A percentile compares a stretch with the other conserved stretches of the same genome.
Evolutionary conservation across 176 grass and related monocot species (phyloP).

Genomic region (Aegilops umbellulata): DNA sequence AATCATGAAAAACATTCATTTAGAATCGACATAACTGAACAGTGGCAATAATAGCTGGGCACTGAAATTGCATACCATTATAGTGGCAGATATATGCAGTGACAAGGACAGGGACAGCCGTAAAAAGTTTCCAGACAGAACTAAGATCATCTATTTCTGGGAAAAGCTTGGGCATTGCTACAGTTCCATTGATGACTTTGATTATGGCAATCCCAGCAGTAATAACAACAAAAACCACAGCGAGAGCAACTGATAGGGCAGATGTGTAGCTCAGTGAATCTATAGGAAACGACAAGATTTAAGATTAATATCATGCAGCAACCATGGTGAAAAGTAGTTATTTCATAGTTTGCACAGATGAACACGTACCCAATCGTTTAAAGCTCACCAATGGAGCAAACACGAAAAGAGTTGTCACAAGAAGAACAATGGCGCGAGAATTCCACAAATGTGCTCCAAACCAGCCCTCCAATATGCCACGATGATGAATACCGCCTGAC

Average conservation of each 20-base stretch:
- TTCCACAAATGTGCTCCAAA: conserved; percentile 87
- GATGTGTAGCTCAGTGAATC: conserved; percentile 92
- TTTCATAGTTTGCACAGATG: conserved; percentile 1
- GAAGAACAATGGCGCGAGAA: conserved; percentile 71
- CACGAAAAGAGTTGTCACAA: conserved; percentile 67
- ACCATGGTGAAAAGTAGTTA: conserved; percentile 10
- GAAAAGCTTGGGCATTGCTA: conserved; percentile 69
- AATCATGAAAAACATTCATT: conserved; percentile 32
- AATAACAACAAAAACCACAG: conserved; percentile 78
- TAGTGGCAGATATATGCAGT: conserved; percentile 94
- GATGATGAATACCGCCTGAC: conserved; percentile 62
- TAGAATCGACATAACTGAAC: conserved; percentile 26
- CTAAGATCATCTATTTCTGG: conserved; percentile 51
- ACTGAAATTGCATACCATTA: conserved; percentile 45
- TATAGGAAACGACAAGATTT: conserved; percentile 39
- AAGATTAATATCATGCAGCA: neutral
- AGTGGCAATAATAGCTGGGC: neutral
- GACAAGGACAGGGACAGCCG: conserved; percentile 77
- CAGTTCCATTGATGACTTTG: conserved; percentile 61
- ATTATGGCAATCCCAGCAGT: conserved; percentile 73
- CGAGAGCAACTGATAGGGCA: conserved; percentile 77
- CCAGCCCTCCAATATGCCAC: conserved; percentile 91
- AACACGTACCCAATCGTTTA: conserved; percentile 73
- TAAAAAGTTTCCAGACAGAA: conserved; percentile 87
- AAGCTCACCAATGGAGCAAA: conserved; percentile 91